These are phyloP conservation scores for Sarcocystis neurona DNA, from an alignment of 169 alveolate genomes.

Conservation along the genomic window DNA sequence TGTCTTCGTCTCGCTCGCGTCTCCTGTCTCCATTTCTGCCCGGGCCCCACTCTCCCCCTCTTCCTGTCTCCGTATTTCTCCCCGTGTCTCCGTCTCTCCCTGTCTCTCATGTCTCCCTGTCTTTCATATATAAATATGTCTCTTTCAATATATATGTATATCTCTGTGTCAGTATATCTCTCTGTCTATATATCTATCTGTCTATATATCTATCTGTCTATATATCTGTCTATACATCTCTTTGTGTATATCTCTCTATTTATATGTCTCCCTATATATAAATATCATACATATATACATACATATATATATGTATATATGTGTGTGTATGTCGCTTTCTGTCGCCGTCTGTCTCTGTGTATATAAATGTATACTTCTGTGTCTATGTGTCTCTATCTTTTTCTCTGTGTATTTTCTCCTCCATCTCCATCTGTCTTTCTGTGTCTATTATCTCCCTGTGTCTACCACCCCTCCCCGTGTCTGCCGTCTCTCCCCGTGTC, in stretches of 20 bases:
- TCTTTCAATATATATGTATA: neutral
- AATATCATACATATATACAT: neutral
- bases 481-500: too few relatives aligned
- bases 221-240: neutral
- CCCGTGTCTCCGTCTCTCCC: neutral
- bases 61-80: neutral
- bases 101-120: neutral
- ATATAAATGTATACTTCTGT: neutral
- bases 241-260: neutral
- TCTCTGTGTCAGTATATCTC: neutral
- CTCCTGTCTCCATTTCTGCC: neutral
- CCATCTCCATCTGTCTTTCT: neutral
- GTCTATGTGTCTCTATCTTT: neutral
- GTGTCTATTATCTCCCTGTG: neutral
- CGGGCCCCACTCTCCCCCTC: neutral
- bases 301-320: too few relatives aligned
- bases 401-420: neutral
- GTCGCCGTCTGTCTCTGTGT: neutral
- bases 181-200: neutral
- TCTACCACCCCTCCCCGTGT: neutral
- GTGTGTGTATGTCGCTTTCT: too few relatives aligned
- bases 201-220: neutral
- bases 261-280: neutral
- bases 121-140: neutral
- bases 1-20: neutral